Percentiles rank a stretch among this genome's conserved stretches.
Conservation (phyloP, 306 rosid genomes). For the Casuarina cunninghamiana region DNA sequence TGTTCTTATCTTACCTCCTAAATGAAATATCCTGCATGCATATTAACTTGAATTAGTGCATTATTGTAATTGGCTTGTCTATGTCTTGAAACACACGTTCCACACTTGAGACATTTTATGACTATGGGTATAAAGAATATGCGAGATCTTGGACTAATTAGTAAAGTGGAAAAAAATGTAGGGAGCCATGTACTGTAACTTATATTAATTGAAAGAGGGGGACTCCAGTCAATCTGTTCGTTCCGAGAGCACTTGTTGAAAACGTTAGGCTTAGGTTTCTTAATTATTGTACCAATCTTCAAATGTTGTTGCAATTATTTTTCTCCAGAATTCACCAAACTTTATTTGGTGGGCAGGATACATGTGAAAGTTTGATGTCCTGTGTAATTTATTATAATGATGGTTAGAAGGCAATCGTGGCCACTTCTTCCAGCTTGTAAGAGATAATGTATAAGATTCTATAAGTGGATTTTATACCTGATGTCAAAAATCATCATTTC, state of each 20-base stretch:
- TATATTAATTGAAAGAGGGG: constrained; percentile 12
- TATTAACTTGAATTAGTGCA: constrained; percentile 5
- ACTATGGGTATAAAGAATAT: neutral
- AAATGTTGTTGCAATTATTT: neutral
- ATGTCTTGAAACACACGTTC: neutral
- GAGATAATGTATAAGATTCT: neutral
- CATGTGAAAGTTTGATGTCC: neutral
- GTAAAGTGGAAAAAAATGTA: neutral
- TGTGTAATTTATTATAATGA: constrained; percentile 7
- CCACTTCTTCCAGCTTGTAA: neutral
- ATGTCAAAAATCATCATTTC: neutral
- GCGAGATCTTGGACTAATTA: neutral
- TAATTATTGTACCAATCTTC: constrained; percentile 6
- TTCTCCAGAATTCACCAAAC: neutral
- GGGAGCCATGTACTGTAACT: neutral
- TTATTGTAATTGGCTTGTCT: neutral
- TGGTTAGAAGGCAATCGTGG: constrained; percentile 11
- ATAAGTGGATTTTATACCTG: constrained; percentile 1
- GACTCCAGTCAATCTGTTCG: neutral
- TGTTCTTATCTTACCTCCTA: constrained; percentile 6
- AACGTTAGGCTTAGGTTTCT: too few relatives aligned
- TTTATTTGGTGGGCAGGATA: constrained; percentile 2
- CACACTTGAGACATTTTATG: neutral
- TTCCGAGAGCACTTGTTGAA: too few relatives aligned
- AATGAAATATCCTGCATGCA: neutral